phyloP scores from a whole-genome alignment of 441 rosid species.

The Gossypium schwendimanii region DNA sequence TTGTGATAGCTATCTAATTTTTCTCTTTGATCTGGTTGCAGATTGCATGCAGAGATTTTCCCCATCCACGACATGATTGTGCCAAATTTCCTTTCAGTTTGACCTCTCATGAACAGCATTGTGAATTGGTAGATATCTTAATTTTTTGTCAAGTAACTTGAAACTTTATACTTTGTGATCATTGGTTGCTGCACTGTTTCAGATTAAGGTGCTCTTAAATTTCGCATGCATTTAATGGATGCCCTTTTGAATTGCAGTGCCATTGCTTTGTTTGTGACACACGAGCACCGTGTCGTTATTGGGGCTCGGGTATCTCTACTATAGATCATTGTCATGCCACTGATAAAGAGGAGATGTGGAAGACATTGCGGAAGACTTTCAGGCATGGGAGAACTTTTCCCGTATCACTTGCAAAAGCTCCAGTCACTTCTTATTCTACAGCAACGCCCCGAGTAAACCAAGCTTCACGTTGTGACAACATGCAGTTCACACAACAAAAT shows the following conservation, averaged over 20 bases:
- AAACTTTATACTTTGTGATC: neutral
- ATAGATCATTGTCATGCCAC: slow-evolving; percentile 81
- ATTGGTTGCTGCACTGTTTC: neutral
- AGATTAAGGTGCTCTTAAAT: neutral
- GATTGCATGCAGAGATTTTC: slow-evolving; percentile 90
- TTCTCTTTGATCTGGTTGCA: slow-evolving; percentile 29
- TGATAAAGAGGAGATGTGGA: slow-evolving; percentile 62
- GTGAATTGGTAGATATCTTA: slow-evolving; percentile 47
- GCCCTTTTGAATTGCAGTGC: slow-evolving; percentile 45
- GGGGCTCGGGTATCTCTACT: slow-evolving; percentile 43
- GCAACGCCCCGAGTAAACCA: slow-evolving; percentile 23
- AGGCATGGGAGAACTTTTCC: slow-evolving; percentile 29
- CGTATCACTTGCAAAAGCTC: slow-evolving; percentile 19
- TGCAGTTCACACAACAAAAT: slow-evolving; percentile 17
- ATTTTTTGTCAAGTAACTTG: neutral
- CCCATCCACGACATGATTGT: slow-evolving; percentile 81
- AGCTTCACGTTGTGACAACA: slow-evolving; percentile 15
- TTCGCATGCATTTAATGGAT: neutral
- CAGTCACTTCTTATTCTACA: slow-evolving; percentile 12
- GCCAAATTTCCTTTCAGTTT: slow-evolving; percentile 55
- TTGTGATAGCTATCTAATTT: slow-evolving; percentile 1
- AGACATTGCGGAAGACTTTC: slow-evolving; percentile 38
- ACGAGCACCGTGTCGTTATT: slow-evolving; percentile 61
- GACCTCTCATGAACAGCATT: slow-evolving; percentile 48
- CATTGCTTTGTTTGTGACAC: slow-evolving; percentile 86